Base-by-base conservation (phyloP, 1,284 basidiomycete genomes). In the Microbotryomycetes sp. region DNA sequence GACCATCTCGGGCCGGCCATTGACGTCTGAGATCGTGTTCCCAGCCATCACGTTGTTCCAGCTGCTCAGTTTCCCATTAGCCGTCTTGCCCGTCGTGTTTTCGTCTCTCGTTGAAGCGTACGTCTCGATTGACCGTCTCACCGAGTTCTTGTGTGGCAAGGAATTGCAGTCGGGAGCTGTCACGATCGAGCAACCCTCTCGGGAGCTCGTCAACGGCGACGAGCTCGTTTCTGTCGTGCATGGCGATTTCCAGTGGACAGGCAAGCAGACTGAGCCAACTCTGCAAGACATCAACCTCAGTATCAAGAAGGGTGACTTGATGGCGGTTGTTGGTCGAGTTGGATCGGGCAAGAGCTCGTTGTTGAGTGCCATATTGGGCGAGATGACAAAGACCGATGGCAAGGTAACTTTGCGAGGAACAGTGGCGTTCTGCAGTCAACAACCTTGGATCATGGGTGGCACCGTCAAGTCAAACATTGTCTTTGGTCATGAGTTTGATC, bases 21-120 rank as follows among this genome's bases (percentile, higher is more conserved):
- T 97, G 4, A 97, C 93, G 0, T 84, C 88, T 1, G 91, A 96
- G 71, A 80, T 92, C 64, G 92, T 97, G 70, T 97, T 97, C 81
- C 93, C 93, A 3, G 86, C 91, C 0, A 91, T 97, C 57, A 88
- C 90, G 0, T 79, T 97, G 46, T 97, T 97, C 79, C 87, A 90
- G 81, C 81, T 97, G 0, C 79, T 97, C 32, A 83, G 86, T 69
- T 88, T 96, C 79, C 92, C 93, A 25, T 80, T 97, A 36, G 87
- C 85, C 1, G 91, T 94, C 53, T 59, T 71, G 6, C 70, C 70
- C 14, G 58, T 69, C 54, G 71, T 71, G 16, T 87, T 84, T 2
- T 84, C 86, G 7, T 87, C 84, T 68, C 81, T 89, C 66, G 85
- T 93, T 54, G 88, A 92, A 74, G 89, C 92, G 0, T 76, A 86